Evolutionary conservation across 1,284 basidiomycete genomes (phyloP), one percentile per base, ranked within the genome.

Genomic region (Trichosporon sp.): DNA sequence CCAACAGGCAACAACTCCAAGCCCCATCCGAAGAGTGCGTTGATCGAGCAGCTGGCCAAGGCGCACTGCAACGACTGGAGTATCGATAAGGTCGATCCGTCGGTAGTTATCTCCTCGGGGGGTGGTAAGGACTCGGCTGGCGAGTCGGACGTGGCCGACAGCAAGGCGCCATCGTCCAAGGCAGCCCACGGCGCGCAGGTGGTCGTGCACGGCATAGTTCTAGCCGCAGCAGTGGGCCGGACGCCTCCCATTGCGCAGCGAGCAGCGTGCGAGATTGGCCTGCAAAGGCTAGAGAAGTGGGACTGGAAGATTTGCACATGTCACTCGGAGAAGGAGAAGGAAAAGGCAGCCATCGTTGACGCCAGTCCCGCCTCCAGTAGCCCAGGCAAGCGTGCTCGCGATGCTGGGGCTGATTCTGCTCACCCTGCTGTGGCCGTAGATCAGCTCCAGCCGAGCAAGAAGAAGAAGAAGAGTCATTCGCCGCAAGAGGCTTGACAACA

Each of bases 191-290:
- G 40, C 19, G 40, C 40, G 19, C 19, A 10, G 7, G 72, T 73
- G 9, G 31, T 11, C 5, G 19, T 69, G 4, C 74, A 75, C 49
- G 70, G 60, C 2, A 16, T 49, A 3, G 61, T 61, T 25, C 61
- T 73, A 21, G 66, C 60, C 2, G 54, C 57, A n/a, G 71, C 56
- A 0, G 44, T 34, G 11, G 69, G 59, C 14, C 61, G 64, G 13
- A 65, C 66, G 9, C 62, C 64, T 7, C 40, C 23, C 3, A 19
- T 71, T 2, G 71, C 73, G 3, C 61, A 69, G 4, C 67, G 72
- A 13, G 64, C 62, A 14, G 69, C 70, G 6, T 74, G 74, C 59
- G 65, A 68, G 49, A 33, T 54, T 9, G 71, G 70, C 1, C 37
- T 73, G 16, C 61, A 27, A 49, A 54, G 27, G 11, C 29, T 71